Evolutionary conservation across 2,329 filamentous ascomycete genomes (phyloP).

Genomic region (Colletotrichum navitas): DNA sequence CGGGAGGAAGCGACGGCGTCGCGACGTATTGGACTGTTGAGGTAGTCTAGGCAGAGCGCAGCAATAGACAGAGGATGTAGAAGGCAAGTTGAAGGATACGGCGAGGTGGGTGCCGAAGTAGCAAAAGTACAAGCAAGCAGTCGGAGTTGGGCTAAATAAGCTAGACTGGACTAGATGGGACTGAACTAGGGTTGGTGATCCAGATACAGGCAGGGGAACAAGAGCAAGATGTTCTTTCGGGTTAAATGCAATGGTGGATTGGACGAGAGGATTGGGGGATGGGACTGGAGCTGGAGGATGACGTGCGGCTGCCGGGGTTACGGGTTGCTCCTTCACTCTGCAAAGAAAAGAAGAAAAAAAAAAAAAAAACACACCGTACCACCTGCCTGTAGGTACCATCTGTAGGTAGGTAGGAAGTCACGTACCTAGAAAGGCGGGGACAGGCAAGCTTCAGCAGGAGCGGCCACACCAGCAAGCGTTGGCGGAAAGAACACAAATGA

Average conservation of each 20-base stretch:
- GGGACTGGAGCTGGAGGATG: constrained; percentile 25
- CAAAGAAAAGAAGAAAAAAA: background rate
- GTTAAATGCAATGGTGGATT: constrained; percentile 6
- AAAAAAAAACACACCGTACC: background rate
- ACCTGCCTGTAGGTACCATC: background rate
- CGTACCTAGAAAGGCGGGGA: background rate
- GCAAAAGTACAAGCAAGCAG: background rate
- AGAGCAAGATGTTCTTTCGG: constrained; percentile 2
- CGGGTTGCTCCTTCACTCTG: constrained; percentile 12
- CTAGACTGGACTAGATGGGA: background rate
- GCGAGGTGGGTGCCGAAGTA: background rate
- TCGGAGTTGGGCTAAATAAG: background rate
- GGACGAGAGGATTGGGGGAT: background rate
- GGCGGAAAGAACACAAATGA: constrained; percentile 4
- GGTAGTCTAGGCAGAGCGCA: background rate
- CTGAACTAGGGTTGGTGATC: constrained; percentile 7
- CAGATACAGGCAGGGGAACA: background rate
- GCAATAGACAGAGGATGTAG: background rate
- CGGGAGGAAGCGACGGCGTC: background rate
- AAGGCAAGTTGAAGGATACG: background rate
- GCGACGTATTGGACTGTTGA: background rate
- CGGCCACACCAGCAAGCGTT: background rate
- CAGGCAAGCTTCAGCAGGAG: constrained; percentile 1
- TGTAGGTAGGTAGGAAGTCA: background rate
- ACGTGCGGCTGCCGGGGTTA: constrained; percentile 40